phyloP scores from a whole-genome alignment of 129 eudicot genomes.

The Helianthus annuus region DNA sequence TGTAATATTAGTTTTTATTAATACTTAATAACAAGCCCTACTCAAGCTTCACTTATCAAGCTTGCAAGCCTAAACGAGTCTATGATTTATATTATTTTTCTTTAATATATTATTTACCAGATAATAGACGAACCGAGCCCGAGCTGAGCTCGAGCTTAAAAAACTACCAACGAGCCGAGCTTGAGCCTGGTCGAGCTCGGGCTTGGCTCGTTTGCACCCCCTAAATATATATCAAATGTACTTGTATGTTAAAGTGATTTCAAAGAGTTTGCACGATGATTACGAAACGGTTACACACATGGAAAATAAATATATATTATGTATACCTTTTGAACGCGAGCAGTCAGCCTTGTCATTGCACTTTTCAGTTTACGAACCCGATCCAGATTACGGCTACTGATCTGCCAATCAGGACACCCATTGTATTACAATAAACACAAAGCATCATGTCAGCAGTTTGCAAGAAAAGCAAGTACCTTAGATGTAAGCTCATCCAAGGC shows the following conservation, averaged over 20 bases:
- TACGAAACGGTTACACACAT: neutral
- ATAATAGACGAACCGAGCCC: too few relatives aligned
- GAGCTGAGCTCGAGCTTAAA: too few relatives aligned
- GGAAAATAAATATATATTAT: conserved; percentile 1
- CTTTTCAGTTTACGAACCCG: conserved; percentile 88
- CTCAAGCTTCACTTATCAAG: too few relatives aligned
- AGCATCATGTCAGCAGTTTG: neutral
- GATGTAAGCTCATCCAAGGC: conserved; percentile 92
- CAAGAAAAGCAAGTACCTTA: conserved; percentile 43
- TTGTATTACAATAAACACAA: neutral
- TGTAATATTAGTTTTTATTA: too few relatives aligned
- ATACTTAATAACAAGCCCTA: too few relatives aligned
- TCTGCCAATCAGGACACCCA: conserved; percentile 45
- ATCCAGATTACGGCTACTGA: conserved; percentile 92
- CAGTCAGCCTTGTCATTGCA: conserved; percentile 92
- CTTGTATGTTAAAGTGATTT: neutral
- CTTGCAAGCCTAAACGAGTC: too few relatives aligned
- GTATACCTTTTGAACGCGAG: conserved; percentile 92
- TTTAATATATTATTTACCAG: too few relatives aligned
- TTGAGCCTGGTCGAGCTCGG: too few relatives aligned
- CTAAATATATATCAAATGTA: too few relatives aligned
- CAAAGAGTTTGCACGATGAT: neutral
- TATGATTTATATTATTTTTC: too few relatives aligned
- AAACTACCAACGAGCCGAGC: too few relatives aligned
- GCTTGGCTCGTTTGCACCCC: too few relatives aligned